Evolutionary conservation across 1,284 basidiomycete species (phyloP).

Genomic region (Mrakiaceae sp.): DNA sequence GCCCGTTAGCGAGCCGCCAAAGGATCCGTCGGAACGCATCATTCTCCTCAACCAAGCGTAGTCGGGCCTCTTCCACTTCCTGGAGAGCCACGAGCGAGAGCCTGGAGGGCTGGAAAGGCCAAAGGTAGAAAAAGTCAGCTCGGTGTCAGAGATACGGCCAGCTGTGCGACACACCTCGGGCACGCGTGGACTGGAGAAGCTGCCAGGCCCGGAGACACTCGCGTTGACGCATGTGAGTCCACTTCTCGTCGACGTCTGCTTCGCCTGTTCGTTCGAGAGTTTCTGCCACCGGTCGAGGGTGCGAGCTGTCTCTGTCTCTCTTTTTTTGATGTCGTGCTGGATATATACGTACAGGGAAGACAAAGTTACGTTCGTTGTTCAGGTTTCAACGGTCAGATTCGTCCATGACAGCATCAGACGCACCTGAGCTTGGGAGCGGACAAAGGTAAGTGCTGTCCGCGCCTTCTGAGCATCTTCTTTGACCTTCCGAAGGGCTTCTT

Average conservation of each 20-base stretch:
- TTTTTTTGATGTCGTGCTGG: conserved; percentile 58
- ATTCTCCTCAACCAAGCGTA: conserved; percentile 58
- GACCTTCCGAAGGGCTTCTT: conserved; percentile 55
- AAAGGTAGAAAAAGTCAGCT: neutral
- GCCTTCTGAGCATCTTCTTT: conserved; percentile 25
- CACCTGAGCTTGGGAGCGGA: conserved; percentile 32
- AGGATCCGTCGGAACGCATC: conserved; percentile 55
- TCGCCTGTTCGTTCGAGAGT: conserved; percentile 51
- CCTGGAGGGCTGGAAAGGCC: neutral
- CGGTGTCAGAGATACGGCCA: neutral
- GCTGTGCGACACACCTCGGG: neutral
- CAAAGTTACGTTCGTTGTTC: neutral
- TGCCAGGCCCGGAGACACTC: neutral
- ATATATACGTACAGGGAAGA: neutral
- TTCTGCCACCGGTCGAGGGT: conserved; percentile 65
- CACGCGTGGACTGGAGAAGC: neutral
- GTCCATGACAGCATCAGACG: conserved; percentile 10
- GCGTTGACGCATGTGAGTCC: conserved; percentile 10
- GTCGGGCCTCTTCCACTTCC: conserved; percentile 58
- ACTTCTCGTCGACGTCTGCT: neutral
- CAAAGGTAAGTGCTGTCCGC: conserved; percentile 30
- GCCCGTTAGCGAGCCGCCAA: conserved; percentile 54
- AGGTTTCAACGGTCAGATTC: neutral
- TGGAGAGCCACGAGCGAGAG: conserved; percentile 43
- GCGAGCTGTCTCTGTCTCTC: conserved; percentile 65